These are phyloP conservation scores for Diaporthe amygdali DNA, from an alignment of 2,329 filamentous ascomycete genomes.

Conservation along the genomic window DNA sequence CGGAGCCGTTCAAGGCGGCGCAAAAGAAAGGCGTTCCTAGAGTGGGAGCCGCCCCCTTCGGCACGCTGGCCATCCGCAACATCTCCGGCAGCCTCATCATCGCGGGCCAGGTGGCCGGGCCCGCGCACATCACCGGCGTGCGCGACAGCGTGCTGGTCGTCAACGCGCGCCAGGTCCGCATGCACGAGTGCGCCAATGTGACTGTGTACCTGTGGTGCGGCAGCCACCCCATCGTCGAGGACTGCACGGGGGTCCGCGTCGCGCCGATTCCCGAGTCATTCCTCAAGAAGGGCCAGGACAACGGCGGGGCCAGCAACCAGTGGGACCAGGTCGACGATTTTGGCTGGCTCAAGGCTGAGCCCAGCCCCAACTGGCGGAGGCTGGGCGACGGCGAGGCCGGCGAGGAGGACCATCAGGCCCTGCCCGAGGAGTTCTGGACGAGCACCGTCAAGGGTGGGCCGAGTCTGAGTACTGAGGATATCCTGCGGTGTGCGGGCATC, in stretches of 20 bases:
- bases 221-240: constrained; percentile 92
- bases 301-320: constrained; percentile 59
- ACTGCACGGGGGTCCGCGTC: constrained; percentile 80
- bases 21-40: not conserved
- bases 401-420: constrained; percentile 22
- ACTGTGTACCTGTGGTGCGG: constrained; percentile 82
- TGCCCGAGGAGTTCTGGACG: constrained; percentile 71
- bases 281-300: constrained; percentile 30
- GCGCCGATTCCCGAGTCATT: constrained; percentile 67
- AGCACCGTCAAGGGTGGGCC: constrained; percentile 69
- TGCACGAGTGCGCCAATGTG: constrained; percentile 85
- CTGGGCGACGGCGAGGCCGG: constrained; percentile 62
- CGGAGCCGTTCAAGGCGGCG: constrained; percentile 59
- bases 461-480: constrained; percentile 67
- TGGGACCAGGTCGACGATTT: constrained; percentile 97
- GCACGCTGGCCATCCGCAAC: constrained; percentile 70
- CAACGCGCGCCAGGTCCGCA: constrained; percentile 83
- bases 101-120: constrained; percentile 77
- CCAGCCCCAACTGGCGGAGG: constrained; percentile 86
- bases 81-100: constrained; percentile 76
- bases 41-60: constrained; percentile 59
- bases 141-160: constrained; percentile 78
- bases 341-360: constrained; percentile 89
- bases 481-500: constrained; percentile 60
- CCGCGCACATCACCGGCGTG: constrained; percentile 82